These are phyloP conservation scores for Protea cynaroides DNA, from an alignment of 164 flowering plant species.

Conservation along the genomic window DNA sequence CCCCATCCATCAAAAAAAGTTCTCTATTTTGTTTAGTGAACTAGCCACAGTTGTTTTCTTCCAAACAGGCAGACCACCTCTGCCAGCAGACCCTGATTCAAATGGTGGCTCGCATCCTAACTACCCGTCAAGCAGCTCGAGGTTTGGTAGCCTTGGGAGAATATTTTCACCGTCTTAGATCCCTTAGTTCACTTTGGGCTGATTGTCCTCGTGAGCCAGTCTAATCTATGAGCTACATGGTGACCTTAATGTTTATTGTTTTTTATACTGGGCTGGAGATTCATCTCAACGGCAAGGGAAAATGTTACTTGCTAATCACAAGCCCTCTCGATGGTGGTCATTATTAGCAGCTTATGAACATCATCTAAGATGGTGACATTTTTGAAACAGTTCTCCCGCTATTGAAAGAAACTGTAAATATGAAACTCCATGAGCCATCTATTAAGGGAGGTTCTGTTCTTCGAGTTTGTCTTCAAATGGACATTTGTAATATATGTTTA, in stretches of 20 bases:
- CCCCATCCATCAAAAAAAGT: background rate
- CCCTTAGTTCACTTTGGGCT: constrained; percentile 71
- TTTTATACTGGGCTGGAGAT: background rate
- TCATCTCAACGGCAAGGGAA: background rate
- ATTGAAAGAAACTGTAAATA: background rate
- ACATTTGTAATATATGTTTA: background rate
- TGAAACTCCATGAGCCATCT: background rate
- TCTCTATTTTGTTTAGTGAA: background rate
- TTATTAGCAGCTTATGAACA: background rate
- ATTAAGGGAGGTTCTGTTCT: background rate
- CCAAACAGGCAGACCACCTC: constrained; percentile 79
- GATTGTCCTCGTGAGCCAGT: constrained; percentile 57
- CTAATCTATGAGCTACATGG: background rate
- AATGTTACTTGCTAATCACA: background rate
- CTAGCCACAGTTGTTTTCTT: background rate
- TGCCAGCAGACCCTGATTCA: constrained; percentile 69
- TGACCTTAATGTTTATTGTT: background rate
- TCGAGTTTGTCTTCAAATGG: background rate
- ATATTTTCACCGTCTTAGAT: constrained; percentile 74
- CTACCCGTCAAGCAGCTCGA: constrained; percentile 77
- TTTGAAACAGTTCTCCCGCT: background rate
- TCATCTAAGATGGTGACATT: background rate
- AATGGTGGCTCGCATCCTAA: constrained; percentile 59
- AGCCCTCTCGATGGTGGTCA: background rate
- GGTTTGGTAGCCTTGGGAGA: constrained; percentile 78